phyloP scores from a whole-genome alignment of 257 asterid species.

The Phtheirospermum japonicum region DNA sequence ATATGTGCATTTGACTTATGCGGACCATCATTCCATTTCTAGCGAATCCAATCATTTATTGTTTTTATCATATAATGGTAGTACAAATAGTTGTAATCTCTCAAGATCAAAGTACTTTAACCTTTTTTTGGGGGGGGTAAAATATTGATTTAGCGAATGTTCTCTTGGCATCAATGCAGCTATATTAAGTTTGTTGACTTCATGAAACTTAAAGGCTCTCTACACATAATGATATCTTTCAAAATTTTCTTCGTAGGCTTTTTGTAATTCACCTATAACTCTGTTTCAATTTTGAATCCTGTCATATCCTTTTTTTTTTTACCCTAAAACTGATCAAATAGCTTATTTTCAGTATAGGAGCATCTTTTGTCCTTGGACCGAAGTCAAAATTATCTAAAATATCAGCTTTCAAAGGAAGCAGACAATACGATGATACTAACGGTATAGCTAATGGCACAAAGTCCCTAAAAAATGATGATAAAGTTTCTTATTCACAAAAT shows the following conservation, averaged over 20 bases:
- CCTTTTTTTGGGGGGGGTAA: background rate
- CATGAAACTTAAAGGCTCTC: background rate
- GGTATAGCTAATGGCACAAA: conserved; percentile 48
- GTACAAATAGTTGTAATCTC: background rate
- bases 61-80: background rate
- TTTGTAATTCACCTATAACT: background rate
- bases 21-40: background rate
- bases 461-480: conserved; percentile 41
- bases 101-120: background rate
- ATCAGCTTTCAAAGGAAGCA: conserved; percentile 60
- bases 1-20: background rate
- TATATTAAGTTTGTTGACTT: background rate
- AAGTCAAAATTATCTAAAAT: conserved; percentile 47
- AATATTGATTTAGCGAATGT: background rate
- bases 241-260: background rate
- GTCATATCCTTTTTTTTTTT: conserved; percentile 1
- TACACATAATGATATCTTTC: background rate
- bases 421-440: conserved; percentile 46
- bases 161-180: background rate
- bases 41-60: conserved; percentile 7
- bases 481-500: conserved; percentile 54
- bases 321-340: conserved; percentile 29
- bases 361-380: conserved; percentile 40
- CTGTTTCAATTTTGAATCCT: conserved; percentile 4
- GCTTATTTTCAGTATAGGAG: conserved; percentile 47